Base-by-base conservation (phyloP, 495 filamentous ascomycete species). In the Aspergillus cavernicola region DNA sequence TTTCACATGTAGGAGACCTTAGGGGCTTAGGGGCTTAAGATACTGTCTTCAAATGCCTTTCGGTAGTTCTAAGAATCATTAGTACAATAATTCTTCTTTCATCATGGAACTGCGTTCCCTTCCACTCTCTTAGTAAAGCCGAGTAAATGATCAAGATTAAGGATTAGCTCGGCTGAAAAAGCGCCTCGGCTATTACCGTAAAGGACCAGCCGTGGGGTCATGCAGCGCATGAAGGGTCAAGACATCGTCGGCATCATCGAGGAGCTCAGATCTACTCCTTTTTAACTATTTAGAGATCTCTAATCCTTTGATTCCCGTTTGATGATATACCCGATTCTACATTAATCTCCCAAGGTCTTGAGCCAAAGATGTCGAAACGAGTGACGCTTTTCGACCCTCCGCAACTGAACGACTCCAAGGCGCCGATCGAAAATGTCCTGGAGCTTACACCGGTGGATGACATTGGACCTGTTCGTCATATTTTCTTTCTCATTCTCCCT, bases 371-470 rank as follows among this genome's bases (percentile, higher is more conserved):
- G 71, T 46, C 62, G 11, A 69, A 70, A 48, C 63, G 64, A 18
- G 65, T 67, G n/a, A 96, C 92, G 1, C 77, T 97, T 38, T 84
- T 95, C 47, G 78, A 83, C 55, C 85, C 89, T 26, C 89, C 88
- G 39, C 82, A 85, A 26, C 67, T 81, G 44, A 83, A 93, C 67
- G 70, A 80, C 19, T 80, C 81, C 63, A 88, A 89, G 60, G 84
- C 90, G 8, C 72, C 81, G 5, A 92, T 98, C 58, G 93, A 98
- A 74, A 92, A 92, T 70, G 82, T 86, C 18, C 78, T 97, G 22
- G 89, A 95, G 62, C 76, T 98, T 62, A 92, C 87, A 2, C 82
- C 86, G 20, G 71, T 97, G 33, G 70, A 78, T 55, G 88, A 90
- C 59, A 83, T 98, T 63, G 87, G 88, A 31, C 89, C 88, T 45